A percentile compares a stretch with the other conserved stretches of the same genome.
phyloP scores from a whole-genome alignment of 495 filamentous ascomycete species.

The Geoglossum glabrum region DNA sequence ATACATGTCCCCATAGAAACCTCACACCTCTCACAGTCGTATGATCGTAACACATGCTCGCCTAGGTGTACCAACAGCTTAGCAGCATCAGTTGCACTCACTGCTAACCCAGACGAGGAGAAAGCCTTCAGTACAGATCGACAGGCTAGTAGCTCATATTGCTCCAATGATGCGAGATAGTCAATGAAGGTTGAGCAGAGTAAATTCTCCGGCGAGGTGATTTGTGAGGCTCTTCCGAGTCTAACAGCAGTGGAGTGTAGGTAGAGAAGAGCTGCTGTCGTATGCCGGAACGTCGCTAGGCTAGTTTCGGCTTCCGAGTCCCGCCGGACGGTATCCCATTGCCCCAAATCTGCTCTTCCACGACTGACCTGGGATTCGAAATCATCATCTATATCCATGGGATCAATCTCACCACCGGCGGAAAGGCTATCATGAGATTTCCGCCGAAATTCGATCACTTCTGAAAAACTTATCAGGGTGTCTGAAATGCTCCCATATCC shows the following conservation, averaged over 20 bases:
- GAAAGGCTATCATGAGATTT: background rate
- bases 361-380: constrained; percentile 37
- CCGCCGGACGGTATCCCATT: constrained; percentile 23
- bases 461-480: background rate
- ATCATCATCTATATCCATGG: constrained; percentile 57
- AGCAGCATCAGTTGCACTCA: constrained; percentile 20
- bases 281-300: constrained; percentile 27
- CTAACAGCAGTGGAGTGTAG: constrained; percentile 9
- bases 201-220: constrained; percentile 8
- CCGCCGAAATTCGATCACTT: background rate
- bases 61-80: constrained; percentile 32
- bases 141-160: constrained; percentile 38
- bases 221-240: background rate
- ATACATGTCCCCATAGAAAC: constrained; percentile 48
- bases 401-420: background rate
- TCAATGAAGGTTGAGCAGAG: constrained; percentile 25
- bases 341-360: constrained; percentile 17
- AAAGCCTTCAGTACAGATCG: constrained; percentile 31
- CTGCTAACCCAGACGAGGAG: constrained; percentile 23
- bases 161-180: constrained; percentile 34
- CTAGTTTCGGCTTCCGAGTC: constrained; percentile 26
- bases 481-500: background rate
- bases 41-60: constrained; percentile 37
- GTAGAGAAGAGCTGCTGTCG: constrained; percentile 23
- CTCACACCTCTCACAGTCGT: constrained; percentile 57